A percentile compares a stretch with the other conserved stretches of the same genome.
Conservation (phyloP, 169 alveolate species). For the Fabrea salina region DNA sequence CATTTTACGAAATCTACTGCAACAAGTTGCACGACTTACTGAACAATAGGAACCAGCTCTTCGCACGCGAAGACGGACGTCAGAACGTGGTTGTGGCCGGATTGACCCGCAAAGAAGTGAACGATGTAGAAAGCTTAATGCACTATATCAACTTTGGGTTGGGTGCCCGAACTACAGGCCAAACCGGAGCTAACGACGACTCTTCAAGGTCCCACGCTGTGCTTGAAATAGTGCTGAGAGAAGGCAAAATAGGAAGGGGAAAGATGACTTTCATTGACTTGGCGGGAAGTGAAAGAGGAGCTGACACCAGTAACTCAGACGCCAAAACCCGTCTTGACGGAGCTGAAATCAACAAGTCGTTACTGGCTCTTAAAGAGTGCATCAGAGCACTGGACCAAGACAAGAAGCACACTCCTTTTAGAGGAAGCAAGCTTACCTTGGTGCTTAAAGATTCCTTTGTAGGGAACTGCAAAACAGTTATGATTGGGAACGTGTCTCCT, state of each 20-base stretch:
- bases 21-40: conserved; percentile 97
- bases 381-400: conserved; percentile 98
- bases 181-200: conserved; percentile 96
- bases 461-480: conserved; percentile 95
- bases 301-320: conserved; percentile 94
- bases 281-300: conserved; percentile 99
- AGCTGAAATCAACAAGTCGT: conserved; percentile 98
- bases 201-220: conserved; percentile 99
- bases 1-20: conserved; percentile 99
- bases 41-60: conserved; percentile 82
- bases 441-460: conserved; percentile 93
- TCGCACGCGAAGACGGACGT: conserved; percentile 83
- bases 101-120: conserved; percentile 82
- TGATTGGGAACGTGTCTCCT: conserved; percentile 99
- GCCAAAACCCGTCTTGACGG: conserved; percentile 96
- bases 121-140: conserved; percentile 87
- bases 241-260: conserved; percentile 78
- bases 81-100: conserved; percentile 95
- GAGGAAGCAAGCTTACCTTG: conserved; percentile 96
- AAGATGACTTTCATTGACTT: conserved; percentile 95
- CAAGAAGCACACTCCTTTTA: conserved; percentile 97
- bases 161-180: conserved; percentile 91
- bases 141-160: conserved; percentile 83
- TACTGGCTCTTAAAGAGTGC: conserved; percentile 98
- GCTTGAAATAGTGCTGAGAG: conserved; percentile 89